A percentile compares a stretch with the other conserved stretches of the same genome.
These are phyloP conservation scores for Kondoa subrosea DNA, from an alignment of 768 basidiomycete species.

Conservation along the genomic window DNA sequence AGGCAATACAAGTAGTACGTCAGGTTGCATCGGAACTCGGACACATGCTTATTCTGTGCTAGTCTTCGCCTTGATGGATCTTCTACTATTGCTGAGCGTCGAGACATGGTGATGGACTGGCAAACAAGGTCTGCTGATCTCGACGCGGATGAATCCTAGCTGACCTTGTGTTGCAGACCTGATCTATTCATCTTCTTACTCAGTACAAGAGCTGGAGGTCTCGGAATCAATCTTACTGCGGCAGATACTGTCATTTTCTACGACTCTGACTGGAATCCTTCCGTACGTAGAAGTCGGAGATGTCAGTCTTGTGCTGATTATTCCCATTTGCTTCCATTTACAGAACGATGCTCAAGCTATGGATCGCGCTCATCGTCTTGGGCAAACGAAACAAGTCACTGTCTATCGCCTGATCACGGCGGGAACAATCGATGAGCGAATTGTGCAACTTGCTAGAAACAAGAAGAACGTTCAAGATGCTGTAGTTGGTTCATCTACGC, in stretches of 20 bases:
- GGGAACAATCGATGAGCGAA: slow-evolving; percentile 92
- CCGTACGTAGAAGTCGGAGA: neutral
- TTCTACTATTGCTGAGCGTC: slow-evolving; percentile 81
- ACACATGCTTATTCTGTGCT: neutral
- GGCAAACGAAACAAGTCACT: slow-evolving; percentile 75
- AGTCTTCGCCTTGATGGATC: slow-evolving; percentile 35
- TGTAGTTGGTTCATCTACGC: slow-evolving; percentile 52
- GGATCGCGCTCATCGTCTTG: slow-evolving; percentile 81
- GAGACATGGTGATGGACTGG: slow-evolving; percentile 99
- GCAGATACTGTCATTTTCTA: slow-evolving; percentile 57
- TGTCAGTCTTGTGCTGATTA: slow-evolving; percentile 2
- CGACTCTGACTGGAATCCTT: slow-evolving; percentile 93
- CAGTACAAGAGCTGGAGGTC: slow-evolving; percentile 76
- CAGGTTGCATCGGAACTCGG: neutral
- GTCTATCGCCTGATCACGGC: slow-evolving; percentile 42
- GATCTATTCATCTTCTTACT: slow-evolving; percentile 83
- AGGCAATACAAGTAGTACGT: slow-evolving; percentile 42
- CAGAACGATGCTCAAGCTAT: slow-evolving; percentile 60
- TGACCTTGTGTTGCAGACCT: slow-evolving; percentile 44
- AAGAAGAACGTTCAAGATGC: slow-evolving; percentile 69
- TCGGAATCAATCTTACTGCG: slow-evolving; percentile 41
- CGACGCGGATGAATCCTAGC: slow-evolving; percentile 40
- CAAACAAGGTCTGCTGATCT: slow-evolving; percentile 42
- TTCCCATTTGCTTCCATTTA: slow-evolving; percentile 52
- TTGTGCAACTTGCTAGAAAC: slow-evolving; percentile 70